Conservation (phyloP, 140 eudicot species). For the Ambrosia hybrid region DNA sequence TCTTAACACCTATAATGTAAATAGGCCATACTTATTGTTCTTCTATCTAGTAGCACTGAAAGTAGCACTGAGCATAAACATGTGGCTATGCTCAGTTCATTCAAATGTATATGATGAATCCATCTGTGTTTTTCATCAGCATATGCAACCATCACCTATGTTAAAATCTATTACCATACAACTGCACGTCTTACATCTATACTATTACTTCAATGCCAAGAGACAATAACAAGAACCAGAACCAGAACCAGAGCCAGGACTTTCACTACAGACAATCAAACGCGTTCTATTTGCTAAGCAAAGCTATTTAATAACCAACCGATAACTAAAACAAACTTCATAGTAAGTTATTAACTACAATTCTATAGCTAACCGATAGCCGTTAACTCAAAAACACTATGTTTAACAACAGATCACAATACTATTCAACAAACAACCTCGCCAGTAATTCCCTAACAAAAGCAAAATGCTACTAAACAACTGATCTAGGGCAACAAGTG, state of each 20-base stretch:
- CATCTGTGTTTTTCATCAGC: slow-evolving; percentile 16
- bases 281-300: background rate
- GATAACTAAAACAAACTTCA: background rate
- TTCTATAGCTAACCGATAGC: slow-evolving; percentile 7
- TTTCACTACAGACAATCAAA: slow-evolving; percentile 6
- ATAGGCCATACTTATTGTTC: slow-evolving; percentile 12
- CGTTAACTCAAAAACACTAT: background rate
- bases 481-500: background rate
- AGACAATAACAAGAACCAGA: slow-evolving; percentile 8
- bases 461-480: background rate
- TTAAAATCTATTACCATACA: background rate
- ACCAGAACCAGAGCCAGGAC: slow-evolving; percentile 7
- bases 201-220: slow-evolving; percentile 16
- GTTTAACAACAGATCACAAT: slow-evolving; percentile 1
- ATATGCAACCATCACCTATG: slow-evolving; percentile 8
- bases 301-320: background rate
- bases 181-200: background rate
- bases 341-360: slow-evolving; percentile 1
- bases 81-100: slow-evolving; percentile 9
- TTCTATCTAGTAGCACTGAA: slow-evolving; percentile 6
- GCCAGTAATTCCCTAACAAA: background rate
- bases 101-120: slow-evolving; percentile 2
- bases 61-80: slow-evolving; percentile 15
- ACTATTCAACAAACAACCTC: background rate
- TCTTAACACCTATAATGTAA: background rate